phyloP scores from a whole-genome alignment of 768 basidiomycete genomes.

The Pisolithus microcarpus region DNA sequence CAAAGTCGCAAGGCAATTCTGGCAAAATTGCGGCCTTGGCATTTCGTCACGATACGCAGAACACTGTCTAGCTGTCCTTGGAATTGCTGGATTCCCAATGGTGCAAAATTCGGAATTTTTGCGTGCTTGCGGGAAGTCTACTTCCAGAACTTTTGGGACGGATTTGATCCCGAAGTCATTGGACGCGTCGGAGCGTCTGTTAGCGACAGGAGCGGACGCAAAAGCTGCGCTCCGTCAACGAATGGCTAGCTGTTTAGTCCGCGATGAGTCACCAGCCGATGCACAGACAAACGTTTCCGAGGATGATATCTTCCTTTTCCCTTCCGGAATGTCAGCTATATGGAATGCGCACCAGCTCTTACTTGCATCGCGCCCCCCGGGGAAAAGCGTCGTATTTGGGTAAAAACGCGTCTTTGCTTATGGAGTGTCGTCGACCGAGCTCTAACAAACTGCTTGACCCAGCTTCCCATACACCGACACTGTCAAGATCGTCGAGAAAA shows the following conservation, averaged over 20 bases:
- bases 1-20: constrained; percentile 78
- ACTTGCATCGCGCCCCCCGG: constrained; percentile 39
- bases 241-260: constrained; percentile 78
- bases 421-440: constrained; percentile 1
- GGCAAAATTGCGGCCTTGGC: constrained; percentile 91
- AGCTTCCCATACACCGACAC: constrained; percentile 97
- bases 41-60: constrained; percentile 89
- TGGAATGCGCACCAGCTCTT: constrained; percentile 82
- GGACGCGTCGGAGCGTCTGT: constrained; percentile 51
- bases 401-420: constrained; percentile 28
- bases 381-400: constrained; percentile 94
- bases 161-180: constrained; percentile 41
- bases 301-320: constrained; percentile 82
- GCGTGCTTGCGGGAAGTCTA: constrained; percentile 22
- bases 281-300: constrained; percentile 67
- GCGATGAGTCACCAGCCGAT: constrained; percentile 64
- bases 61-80: constrained; percentile 65
- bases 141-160: constrained; percentile 42
- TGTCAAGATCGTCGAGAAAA: constrained; percentile 87
- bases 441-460: neutral
- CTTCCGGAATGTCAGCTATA: constrained; percentile 90
- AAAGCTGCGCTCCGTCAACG: constrained; percentile 80
- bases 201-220: constrained; percentile 63
- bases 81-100: constrained; percentile 18
- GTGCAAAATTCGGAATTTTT: constrained; percentile 21